Conservation (phyloP, 2,329 filamentous ascomycete species). For the Chaetomium strumarium region DNA sequence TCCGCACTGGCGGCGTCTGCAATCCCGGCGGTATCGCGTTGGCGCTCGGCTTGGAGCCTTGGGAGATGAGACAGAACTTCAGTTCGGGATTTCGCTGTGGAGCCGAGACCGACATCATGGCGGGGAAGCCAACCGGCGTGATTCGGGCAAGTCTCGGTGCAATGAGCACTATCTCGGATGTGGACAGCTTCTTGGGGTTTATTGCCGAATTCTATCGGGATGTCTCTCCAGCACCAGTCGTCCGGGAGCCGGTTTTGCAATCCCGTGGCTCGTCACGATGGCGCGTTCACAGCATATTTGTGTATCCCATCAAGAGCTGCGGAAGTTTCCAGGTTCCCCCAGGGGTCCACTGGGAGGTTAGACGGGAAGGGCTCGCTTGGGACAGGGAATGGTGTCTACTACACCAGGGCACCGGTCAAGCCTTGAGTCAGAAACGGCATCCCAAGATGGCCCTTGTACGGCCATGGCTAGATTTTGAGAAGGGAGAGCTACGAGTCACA, state of each 20-base stretch:
- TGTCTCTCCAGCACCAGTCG: neutral
- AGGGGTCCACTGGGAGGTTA: slow-evolving; percentile 65
- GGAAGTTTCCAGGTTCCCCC: slow-evolving; percentile 67
- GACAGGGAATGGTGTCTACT: slow-evolving; percentile 96
- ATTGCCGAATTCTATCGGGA: slow-evolving; percentile 60
- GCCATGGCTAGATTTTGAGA: slow-evolving; percentile 65
- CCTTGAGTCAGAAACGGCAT: slow-evolving; percentile 82
- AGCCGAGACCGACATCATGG: slow-evolving; percentile 71
- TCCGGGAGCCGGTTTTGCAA: neutral
- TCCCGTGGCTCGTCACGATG: slow-evolving; percentile 27
- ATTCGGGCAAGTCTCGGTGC: slow-evolving; percentile 82
- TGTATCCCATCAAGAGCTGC: slow-evolving; percentile 96
- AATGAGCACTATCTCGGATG: slow-evolving; percentile 76
- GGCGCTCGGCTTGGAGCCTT: slow-evolving; percentile 65
- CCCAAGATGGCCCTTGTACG: slow-evolving; percentile 80
- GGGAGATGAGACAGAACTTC: slow-evolving; percentile 81
- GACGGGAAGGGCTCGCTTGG: slow-evolving; percentile 80
- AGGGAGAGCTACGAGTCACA: slow-evolving; percentile 58
- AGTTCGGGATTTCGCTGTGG: slow-evolving; percentile 81
- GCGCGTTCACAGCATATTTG: slow-evolving; percentile 57
- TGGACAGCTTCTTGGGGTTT: slow-evolving; percentile 66
- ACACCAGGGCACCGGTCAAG: slow-evolving; percentile 76
- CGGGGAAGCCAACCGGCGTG: slow-evolving; percentile 81
- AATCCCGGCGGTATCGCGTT: slow-evolving; percentile 82
- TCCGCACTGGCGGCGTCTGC: slow-evolving; percentile 84